Conservation (phyloP, 179 eudicot genomes). For the Beta corolliflora region DNA sequence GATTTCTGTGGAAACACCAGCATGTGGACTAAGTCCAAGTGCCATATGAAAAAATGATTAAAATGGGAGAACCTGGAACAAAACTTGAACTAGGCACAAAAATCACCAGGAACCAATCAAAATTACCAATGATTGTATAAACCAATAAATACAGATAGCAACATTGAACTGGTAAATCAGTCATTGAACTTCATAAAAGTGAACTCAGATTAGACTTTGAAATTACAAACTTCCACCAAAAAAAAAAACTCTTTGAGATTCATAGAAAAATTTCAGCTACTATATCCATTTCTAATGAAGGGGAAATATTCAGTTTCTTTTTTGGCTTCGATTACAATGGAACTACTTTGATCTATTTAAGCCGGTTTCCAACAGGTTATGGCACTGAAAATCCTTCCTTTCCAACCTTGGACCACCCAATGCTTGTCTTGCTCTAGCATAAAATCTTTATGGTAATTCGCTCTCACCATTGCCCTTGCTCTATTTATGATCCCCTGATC, state of each 20-base stretch:
- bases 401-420: conserved; percentile 62
- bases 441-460: conserved; percentile 53
- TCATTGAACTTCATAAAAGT: not conserved
- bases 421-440: conserved; percentile 38
- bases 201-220: not conserved
- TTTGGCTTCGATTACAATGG: not conserved
- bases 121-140: not conserved
- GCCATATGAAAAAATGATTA: not conserved
- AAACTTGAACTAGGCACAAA: not conserved
- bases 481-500: conserved; percentile 32
- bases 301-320: not conserved
- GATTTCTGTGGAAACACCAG: not conserved
- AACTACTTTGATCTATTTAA: not conserved
- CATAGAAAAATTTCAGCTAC: not conserved
- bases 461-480: conserved; percentile 37
- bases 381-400: conserved; percentile 50
- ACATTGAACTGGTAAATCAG: not conserved
- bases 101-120: not conserved
- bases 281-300: not conserved
- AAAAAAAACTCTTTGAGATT: not conserved
- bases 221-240: not conserved
- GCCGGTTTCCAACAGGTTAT: conserved; percentile 51
- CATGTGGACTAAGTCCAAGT: not conserved
- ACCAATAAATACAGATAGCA: not conserved
- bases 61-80: not conserved